A percentile compares a stretch with the other conserved stretches of the same genome.
phyloP scores from a whole-genome alignment of 345 rosid species.

The Combretum micranthum region DNA sequence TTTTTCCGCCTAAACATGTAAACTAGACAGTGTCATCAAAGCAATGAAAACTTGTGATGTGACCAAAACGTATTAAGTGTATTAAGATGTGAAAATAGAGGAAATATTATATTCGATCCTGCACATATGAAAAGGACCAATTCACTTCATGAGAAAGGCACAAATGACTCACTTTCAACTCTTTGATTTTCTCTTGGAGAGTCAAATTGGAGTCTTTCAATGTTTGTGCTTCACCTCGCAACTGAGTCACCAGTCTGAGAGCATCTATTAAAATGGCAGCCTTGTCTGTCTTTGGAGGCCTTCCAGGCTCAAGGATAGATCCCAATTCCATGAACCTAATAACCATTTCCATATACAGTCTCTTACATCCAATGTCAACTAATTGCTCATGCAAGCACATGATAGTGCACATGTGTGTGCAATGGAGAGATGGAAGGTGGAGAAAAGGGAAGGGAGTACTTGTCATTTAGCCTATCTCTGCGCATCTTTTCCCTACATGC shows the following conservation, averaged over 20 bases:
- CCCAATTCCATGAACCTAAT: conserved; percentile 85
- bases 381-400: not conserved
- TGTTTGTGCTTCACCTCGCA: conserved; percentile 34
- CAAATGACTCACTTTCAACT: conserved; percentile 25
- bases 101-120: not conserved
- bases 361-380: not conserved
- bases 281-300: conserved; percentile 39
- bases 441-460: conserved; percentile 30
- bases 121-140: too few relatives aligned
- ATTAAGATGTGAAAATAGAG: not conserved
- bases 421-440: not conserved
- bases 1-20: conserved; percentile 47
- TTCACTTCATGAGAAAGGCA: not conserved
- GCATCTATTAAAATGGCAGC: conserved; percentile 36
- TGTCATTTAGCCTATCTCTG: conserved; percentile 89
- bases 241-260: conserved; percentile 32
- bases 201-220: conserved; percentile 32
- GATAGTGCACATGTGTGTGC: not conserved
- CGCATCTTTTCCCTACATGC: conserved; percentile 99
- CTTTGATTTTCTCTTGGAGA: conserved; percentile 42
- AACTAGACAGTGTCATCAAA: not conserved
- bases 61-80: not conserved
- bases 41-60: not conserved
- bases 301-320: conserved; percentile 38
- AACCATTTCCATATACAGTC: conserved; percentile 3